A percentile compares a stretch with the other conserved stretches of the same genome.
Conservation (phyloP, 192 early-diverging fungal species). For the Gigaspora rosea region DNA sequence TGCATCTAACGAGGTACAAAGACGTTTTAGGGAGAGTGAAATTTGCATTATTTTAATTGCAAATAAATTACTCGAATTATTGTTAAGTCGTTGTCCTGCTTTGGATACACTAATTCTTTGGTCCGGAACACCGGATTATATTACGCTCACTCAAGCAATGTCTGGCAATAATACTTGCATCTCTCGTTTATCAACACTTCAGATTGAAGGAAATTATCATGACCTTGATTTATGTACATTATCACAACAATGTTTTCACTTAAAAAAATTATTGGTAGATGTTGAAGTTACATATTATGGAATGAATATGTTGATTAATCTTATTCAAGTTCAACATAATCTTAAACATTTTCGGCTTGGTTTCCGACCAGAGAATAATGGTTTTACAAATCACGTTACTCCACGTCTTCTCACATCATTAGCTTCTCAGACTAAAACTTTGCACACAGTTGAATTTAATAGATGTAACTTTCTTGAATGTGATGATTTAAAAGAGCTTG, state of each 20-base stretch:
- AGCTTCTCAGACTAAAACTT: neutral
- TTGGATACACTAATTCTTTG: neutral
- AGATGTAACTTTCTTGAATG: slow-evolving; percentile 12
- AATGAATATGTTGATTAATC: neutral
- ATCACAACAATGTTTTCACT: neutral
- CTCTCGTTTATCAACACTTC: neutral
- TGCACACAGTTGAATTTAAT: slow-evolving; percentile 5
- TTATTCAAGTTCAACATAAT: neutral
- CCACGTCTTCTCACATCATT: neutral
- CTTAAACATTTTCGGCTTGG: neutral
- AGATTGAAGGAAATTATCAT: slow-evolving; percentile 6
- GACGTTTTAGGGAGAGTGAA: neutral
- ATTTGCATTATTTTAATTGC: slow-evolving; percentile 1
- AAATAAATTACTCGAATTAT: neutral
- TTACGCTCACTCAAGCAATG: neutral
- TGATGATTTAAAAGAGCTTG: neutral
- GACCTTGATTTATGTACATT: slow-evolving; percentile 1
- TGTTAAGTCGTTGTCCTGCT: neutral
- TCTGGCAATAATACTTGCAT: neutral
- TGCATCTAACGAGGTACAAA: neutral
- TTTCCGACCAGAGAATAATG: neutral
- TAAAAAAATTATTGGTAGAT: neutral
- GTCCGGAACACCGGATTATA: neutral
- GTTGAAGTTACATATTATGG: neutral
- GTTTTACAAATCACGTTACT: neutral